phyloP scores from a whole-genome alignment of 345 rosid species.

The Eucalyptus regnans region DNA sequence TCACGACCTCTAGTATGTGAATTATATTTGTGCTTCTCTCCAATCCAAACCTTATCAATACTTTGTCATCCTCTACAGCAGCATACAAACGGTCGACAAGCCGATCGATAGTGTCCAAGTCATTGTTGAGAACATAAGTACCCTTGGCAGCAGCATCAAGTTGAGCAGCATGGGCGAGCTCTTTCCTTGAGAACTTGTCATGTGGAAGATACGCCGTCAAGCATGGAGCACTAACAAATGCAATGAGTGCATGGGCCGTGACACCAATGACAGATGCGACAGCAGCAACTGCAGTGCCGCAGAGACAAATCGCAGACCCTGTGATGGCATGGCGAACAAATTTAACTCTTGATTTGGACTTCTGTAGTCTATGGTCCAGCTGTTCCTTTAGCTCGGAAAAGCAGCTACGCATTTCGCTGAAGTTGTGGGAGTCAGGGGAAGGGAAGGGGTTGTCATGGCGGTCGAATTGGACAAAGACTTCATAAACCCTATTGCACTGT shows the following conservation, averaged over 20 bases:
- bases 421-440: slow-evolving; percentile 26
- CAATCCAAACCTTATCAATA: too few species aligned
- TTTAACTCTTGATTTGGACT: slow-evolving; percentile 43
- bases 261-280: slow-evolving; percentile 23
- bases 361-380: slow-evolving; percentile 31
- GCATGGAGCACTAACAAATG: slow-evolving; percentile 34
- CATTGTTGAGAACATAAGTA: neutral
- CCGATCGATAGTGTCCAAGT: too few species aligned
- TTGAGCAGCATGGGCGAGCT: slow-evolving; percentile 39
- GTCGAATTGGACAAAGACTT: slow-evolving; percentile 38
- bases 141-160: slow-evolving; percentile 61
- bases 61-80: too few species aligned
- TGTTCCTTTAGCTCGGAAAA: slow-evolving; percentile 48
- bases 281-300: slow-evolving; percentile 33
- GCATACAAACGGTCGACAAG: too few species aligned
- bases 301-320: slow-evolving; percentile 39
- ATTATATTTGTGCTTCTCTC: slow-evolving; percentile 11
- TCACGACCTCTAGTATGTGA: slow-evolving; percentile 35
- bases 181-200: slow-evolving; percentile 32
- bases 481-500: slow-evolving; percentile 32
- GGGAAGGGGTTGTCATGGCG: slow-evolving; percentile 59
- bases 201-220: slow-evolving; percentile 27
- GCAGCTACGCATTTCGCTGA: slow-evolving; percentile 37
- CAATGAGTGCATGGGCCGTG: slow-evolving; percentile 44
- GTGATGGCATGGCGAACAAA: slow-evolving; percentile 27